These are phyloP conservation scores for Syncephalastrum sp. DNA, from an alignment of 371 early-diverging fungal genomes.

Conservation along the genomic window DNA sequence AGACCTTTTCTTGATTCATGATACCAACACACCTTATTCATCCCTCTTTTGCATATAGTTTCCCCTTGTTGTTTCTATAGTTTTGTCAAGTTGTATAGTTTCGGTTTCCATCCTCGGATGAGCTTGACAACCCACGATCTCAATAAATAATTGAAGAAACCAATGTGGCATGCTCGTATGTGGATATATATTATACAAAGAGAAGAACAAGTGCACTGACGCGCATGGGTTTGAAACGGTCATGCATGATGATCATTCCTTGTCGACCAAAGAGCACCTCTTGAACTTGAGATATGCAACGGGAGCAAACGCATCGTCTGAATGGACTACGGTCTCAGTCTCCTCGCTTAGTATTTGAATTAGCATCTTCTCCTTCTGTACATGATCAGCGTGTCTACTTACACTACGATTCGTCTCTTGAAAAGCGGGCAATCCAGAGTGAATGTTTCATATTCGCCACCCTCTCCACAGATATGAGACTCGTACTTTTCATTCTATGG, in stretches of 20 bases:
- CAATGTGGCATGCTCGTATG: no score
- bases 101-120: no score
- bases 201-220: no score
- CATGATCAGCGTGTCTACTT: slow-evolving; percentile 17
- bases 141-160: no score
- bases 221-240: no score
- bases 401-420: slow-evolving; percentile 71
- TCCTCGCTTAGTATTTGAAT: slow-evolving; percentile 76
- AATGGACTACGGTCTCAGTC: slow-evolving; percentile 75
- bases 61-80: no score
- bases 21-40: no score
- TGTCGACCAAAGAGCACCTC: slow-evolving; percentile 57
- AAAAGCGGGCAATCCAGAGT: slow-evolving; percentile 98
- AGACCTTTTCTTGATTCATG: no score
- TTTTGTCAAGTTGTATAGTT: no score
- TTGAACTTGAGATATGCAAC: slow-evolving; percentile 79
- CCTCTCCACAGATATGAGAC: slow-evolving; percentile 97
- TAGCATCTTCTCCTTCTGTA: not conserved
- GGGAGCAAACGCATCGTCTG: slow-evolving; percentile 81
- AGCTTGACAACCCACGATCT: no score
- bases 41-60: no score
- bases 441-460: slow-evolving; percentile 99
- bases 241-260: slow-evolving; percentile 19
- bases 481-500: slow-evolving; percentile 74
- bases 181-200: no score